A percentile compares a stretch with the other conserved stretches of the same genome.
Evolutionary conservation across 345 rosid species (phyloP).

Genomic region (Arabis hirsuta): DNA sequence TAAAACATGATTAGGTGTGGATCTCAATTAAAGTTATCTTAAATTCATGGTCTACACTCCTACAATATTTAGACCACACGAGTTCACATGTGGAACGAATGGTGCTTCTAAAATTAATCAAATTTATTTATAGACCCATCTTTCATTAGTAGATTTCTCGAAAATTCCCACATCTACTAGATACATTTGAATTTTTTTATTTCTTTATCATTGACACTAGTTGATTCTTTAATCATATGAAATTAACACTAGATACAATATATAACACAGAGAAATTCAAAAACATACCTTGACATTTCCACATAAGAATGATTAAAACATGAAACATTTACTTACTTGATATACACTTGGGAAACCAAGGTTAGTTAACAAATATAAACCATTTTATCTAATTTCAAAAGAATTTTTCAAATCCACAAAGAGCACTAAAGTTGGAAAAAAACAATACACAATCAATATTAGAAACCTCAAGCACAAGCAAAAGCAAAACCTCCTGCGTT

Average conservation of each 20-base stretch:
- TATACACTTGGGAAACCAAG: conserved; percentile 13
- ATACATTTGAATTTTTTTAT: neutral
- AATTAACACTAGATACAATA: too few relatives aligned
- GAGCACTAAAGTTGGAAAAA: conserved; percentile 1
- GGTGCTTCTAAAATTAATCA: neutral
- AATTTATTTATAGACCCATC: neutral
- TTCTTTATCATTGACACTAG: neutral
- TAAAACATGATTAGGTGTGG: conserved; percentile 31
- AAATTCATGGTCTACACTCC: conserved; percentile 33
- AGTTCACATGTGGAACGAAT: neutral
- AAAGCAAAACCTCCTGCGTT: neutral
- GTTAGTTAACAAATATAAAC: conserved; percentile 24
- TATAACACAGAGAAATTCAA: neutral
- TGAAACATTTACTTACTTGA: conserved; percentile 4
- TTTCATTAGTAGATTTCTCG: neutral
- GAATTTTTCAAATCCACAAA: conserved; percentile 8
- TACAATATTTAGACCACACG: neutral
- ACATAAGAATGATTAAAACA: conserved; percentile 1
- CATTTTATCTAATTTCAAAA: conserved; percentile 8
- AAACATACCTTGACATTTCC: neutral
- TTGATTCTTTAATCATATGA: conserved; percentile 8
- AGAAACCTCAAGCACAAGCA: conserved; percentile 8
- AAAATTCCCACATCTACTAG: neutral
- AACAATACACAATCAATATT: conserved; percentile 24
- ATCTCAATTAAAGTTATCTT: conserved; percentile 38